phyloP scores from a whole-genome alignment of 257 asterid genomes.

The Datura wrightii region DNA sequence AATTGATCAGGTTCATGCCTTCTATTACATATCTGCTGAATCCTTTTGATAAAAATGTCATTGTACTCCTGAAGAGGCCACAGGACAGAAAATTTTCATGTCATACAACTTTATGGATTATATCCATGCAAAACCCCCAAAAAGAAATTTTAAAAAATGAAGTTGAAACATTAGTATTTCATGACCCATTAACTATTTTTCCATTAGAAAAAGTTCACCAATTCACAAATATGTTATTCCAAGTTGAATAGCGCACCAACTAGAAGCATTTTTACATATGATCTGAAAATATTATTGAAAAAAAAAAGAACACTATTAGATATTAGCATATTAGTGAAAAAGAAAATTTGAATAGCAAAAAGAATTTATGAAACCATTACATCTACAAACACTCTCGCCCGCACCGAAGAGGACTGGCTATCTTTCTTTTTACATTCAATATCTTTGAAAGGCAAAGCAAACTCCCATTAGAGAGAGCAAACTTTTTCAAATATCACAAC shows the following conservation, averaged over 20 bases:
- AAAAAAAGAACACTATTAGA: not conserved
- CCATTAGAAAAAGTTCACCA: not conserved
- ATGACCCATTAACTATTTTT: slow-evolving; percentile 14
- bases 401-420: not conserved
- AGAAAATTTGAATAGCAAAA: not conserved
- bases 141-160: not conserved
- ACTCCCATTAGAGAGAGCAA: not conserved
- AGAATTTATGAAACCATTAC: slow-evolving; percentile 3
- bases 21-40: slow-evolving; percentile 60
- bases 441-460: not conserved
- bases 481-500: not conserved
- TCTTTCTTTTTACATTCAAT: not conserved
- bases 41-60: slow-evolving; percentile 70
- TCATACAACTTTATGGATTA: slow-evolving; percentile 13
- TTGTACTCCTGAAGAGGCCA: slow-evolving; percentile 66
- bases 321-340: not conserved
- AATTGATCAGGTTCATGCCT: slow-evolving; percentile 90
- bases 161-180: not conserved
- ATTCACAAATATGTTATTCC: not conserved
- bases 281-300: not conserved
- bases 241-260: not conserved
- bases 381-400: not conserved
- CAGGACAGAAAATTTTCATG: slow-evolving; percentile 29
- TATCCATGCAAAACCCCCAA: slow-evolving; percentile 4
- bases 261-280: not conserved